Base-by-base conservation (phyloP, 228 moss, liverwort and hornwort species). In the Sphagnum fallax region DNA sequence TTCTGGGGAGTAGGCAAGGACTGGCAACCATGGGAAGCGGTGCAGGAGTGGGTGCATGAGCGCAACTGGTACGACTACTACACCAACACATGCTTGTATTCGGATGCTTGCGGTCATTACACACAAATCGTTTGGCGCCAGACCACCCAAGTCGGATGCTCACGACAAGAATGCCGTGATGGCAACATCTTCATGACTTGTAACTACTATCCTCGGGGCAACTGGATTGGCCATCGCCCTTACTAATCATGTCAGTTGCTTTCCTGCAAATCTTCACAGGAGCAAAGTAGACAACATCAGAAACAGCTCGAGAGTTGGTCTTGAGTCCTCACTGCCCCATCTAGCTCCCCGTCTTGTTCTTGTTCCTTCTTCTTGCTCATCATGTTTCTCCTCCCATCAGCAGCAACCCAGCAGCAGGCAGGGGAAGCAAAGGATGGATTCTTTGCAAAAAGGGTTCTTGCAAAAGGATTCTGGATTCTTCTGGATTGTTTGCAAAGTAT, bases 41-140 rank as follows among this genome's bases (percentile, higher is more conserved):
- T 82, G 48, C 18, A 15, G 5, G 66, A 55, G 1, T 78, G 75
- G 82, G 73, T 78, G 6, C 7, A 51, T 16, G 75, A 82, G 67
- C 70, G 78, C 63, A 60, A 58, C 10, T 75, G 73, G 49, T 79
- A 82, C 67, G 50, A 75, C 51, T 75, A 82, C 51, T 18, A 63
- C 14, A 53, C 78, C 57, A 78, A 82, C 52, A 16, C 63, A 10
- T 78, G 82, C 51, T 50, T 49, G 8, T 0, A 55, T 11, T 59
- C 52, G 63, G 4, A 78, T 55, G 52, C 60, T 53, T 79, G 82
- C 53, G 75, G 75, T n/a, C 82, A 82, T 61, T 78, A 82, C 58
- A 78, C 78, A 64, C 77, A 77, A 68, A 73, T 76, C 64, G 55
- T n/a, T 10, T n/a, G 47, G 11, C 47, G 55, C 55, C 8, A 12